These are phyloP conservation scores for Solanum aculeatissimum DNA, from an alignment of 305 asterid species.

Conservation along the genomic window DNA sequence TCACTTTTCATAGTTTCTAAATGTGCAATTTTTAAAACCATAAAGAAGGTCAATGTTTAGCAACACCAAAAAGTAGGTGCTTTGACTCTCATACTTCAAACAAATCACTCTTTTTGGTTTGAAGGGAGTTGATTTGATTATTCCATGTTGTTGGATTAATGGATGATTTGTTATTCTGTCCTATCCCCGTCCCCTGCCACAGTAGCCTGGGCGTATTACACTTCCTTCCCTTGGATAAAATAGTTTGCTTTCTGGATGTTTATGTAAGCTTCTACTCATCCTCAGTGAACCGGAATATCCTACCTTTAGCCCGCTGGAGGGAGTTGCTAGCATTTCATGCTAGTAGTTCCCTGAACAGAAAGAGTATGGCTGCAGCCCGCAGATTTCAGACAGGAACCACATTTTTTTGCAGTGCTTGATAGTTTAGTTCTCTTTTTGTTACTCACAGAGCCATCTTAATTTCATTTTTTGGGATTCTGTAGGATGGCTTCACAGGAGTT, in stretches of 20 bases:
- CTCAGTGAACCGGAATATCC: not conserved
- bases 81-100: not conserved
- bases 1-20: not conserved
- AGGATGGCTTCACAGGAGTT: slow-evolving; percentile 74
- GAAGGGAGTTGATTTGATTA: not conserved
- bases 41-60: not conserved
- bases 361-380: not conserved
- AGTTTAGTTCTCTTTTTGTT: not conserved
- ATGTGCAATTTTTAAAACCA: not conserved
- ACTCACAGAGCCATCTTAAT: not conserved
- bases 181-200: not conserved
- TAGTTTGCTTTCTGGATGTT: not conserved
- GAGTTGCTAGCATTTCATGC: not conserved
- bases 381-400: not conserved
- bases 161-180: not conserved
- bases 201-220: not conserved
- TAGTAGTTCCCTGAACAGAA: not conserved
- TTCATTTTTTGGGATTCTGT: slow-evolving; percentile 7
- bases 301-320: not conserved
- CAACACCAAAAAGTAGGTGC: not conserved
- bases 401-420: not conserved
- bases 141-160: not conserved
- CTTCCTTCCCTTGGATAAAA: not conserved
- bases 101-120: not conserved
- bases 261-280: not conserved